Evolutionary conservation across 2,329 filamentous ascomycete species (phyloP), one percentile per base, ranked within the genome.

Genomic region (Aspergillus phoenicis): DNA sequence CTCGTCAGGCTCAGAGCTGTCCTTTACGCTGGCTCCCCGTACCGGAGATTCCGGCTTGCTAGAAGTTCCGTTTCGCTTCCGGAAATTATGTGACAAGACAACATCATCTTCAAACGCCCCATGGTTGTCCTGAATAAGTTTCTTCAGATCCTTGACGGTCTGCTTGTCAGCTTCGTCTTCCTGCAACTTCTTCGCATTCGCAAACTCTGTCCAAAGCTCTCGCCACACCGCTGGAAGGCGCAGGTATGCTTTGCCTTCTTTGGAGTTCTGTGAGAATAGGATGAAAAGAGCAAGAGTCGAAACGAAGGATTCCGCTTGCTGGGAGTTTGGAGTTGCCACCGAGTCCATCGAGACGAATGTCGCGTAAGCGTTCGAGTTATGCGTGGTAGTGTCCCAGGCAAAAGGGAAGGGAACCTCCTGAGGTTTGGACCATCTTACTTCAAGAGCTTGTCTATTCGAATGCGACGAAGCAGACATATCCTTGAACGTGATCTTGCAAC

Each of bases 231-330:
- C 82, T 4, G 93, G 91, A 15, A 99, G 81, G 54, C 91, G 86
- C 64, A 96, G 75, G 61, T 89, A 89, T 2, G 91, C 86, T 73
- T 96, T 98, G 64, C 96, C 92, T 70, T 98, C 94, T 68, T 91
- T 95, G 0, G 86, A 78, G 15, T 88, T 91, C n/a, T 85, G 84
- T 1, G 87, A 87, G 65, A 93, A 97, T 0, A 96, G 82, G 43
- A 91, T 84, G 73, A 96, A 97, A 1, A 99, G 79, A 1, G 90
- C 91, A 11, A 87, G 83, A 0, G 93, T 96, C 5, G 93, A 91
- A 45, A 95, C 84, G 68, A 89, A 98, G 1, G 89, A 89, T 75
- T 98, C 93, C 5, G 95, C 96, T 73, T 99, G 93, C 65, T 88
- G 87, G 11, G 82, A 68, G 57, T 92, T 89, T 0, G 92, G 87